These are phyloP conservation scores for Atractiella rhizophila DNA, from an alignment of 768 basidiomycete species.

Conservation along the genomic window DNA sequence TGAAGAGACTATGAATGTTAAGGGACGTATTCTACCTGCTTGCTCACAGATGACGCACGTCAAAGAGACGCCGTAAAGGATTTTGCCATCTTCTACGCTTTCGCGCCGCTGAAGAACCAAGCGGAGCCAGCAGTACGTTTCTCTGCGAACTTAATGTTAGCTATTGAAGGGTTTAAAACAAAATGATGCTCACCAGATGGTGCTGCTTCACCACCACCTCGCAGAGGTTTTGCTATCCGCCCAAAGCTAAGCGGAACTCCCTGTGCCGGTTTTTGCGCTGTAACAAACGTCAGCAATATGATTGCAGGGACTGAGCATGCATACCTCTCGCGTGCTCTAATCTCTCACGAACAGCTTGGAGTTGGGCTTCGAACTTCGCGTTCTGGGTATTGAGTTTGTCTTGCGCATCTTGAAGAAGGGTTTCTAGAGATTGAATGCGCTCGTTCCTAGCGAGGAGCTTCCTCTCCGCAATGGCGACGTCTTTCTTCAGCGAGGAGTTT, in stretches of 20 bases:
- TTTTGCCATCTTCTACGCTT: not conserved
- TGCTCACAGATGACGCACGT: too few relatives aligned
- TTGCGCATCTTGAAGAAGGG: constrained; percentile 75
- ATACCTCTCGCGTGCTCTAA: constrained; percentile 62
- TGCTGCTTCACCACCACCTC: constrained; percentile 48
- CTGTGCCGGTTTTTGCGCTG: constrained; percentile 55
- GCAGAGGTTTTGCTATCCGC: constrained; percentile 82
- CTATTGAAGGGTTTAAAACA: too few relatives aligned
- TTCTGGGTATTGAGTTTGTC: constrained; percentile 74
- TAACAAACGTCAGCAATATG: constrained; percentile 9
- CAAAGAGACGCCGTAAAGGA: too few relatives aligned
- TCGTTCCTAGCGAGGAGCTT: constrained; percentile 90
- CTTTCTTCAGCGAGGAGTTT: constrained; percentile 88
- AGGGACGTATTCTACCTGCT: too few relatives aligned
- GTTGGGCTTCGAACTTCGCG: constrained; percentile 78
- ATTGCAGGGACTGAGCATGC: not conserved
- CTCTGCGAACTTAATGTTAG: not conserved
- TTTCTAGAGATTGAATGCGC: constrained; percentile 87
- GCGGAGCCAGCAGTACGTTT: not conserved
- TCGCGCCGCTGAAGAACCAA: not conserved
- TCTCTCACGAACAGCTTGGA: constrained; percentile 73
- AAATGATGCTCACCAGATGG: not conserved
- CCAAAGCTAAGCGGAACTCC: constrained; percentile 57
- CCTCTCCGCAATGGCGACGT: constrained; percentile 84
- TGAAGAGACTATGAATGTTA: too few relatives aligned